phyloP scores from a whole-genome alignment of 192 early-diverging fungal species.

The Lobosporangium transversale region DNA sequence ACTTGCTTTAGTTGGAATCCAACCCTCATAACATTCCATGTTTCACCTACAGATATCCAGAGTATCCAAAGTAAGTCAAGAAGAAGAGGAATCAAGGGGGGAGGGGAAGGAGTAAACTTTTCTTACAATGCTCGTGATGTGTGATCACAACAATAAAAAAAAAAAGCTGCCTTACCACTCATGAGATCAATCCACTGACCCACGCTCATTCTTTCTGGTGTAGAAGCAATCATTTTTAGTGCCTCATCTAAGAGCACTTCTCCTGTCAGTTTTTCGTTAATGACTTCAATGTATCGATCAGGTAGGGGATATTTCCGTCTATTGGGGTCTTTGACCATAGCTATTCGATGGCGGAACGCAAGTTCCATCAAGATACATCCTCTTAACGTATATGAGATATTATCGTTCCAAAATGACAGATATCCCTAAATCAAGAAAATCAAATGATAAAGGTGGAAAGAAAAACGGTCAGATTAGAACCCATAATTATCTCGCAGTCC shows the following conservation, averaged over 20 bases:
- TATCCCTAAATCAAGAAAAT: slow-evolving; percentile 74
- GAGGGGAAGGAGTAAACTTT: not conserved
- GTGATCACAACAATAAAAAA: not conserved
- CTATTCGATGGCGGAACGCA: slow-evolving; percentile 89
- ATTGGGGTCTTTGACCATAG: slow-evolving; percentile 86
- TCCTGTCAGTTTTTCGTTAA: slow-evolving; percentile 84
- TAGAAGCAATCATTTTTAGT: slow-evolving; percentile 87
- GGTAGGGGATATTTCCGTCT: slow-evolving; percentile 75
- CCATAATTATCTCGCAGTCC: too few relatives aligned
- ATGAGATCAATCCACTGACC: slow-evolving; percentile 96
- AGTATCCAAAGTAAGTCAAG: not conserved
- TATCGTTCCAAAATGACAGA: slow-evolving; percentile 99
- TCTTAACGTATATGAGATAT: slow-evolving; percentile 94
- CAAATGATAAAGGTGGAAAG: not conserved
- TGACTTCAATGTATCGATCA: slow-evolving; percentile 88
- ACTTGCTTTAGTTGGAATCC: slow-evolving; percentile 98
- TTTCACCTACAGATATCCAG: slow-evolving; percentile 78
- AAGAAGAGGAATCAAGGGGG: not conserved
- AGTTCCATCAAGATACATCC: slow-evolving; percentile 97
- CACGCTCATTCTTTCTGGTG: slow-evolving; percentile 80
- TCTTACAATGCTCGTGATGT: not conserved
- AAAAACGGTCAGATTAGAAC: not conserved
- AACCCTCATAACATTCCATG: slow-evolving; percentile 97
- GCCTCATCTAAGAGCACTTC: slow-evolving; percentile 97
- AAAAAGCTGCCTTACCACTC: slow-evolving; percentile 81